Conservation (phyloP, 1,139 yeast species). For the Meyerozyma carpophila region DNA sequence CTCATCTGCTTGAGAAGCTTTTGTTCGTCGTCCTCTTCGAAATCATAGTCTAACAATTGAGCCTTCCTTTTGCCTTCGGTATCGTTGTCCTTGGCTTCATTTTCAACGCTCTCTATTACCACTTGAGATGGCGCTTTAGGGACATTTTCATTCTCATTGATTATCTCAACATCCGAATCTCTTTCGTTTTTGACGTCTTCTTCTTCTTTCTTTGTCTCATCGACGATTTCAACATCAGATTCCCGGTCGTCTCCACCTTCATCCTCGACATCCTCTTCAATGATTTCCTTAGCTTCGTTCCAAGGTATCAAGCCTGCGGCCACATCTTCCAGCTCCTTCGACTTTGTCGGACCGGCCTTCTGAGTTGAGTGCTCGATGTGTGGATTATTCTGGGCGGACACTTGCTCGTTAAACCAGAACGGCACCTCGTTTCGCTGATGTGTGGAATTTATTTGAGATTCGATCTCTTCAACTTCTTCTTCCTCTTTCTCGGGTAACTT, state of each 20-base stretch:
- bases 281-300: conserved; percentile 35
- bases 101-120: conserved; percentile 7
- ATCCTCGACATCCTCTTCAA: conserved; percentile 13
- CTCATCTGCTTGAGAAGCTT: conserved; percentile 54
- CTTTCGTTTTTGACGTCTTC: too few relatives aligned
- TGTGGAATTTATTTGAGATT: background rate
- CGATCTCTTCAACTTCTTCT: conserved; percentile 4
- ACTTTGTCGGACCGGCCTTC: background rate
- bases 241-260: conserved; percentile 6
- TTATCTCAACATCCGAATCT: too few relatives aligned
- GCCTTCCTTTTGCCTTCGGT: conserved; percentile 11
- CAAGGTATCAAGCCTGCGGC: conserved; percentile 42
- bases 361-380: background rate
- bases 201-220: conserved; percentile 5
- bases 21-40: conserved; percentile 74
- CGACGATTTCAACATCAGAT: conserved; percentile 8
- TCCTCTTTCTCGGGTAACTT: background rate
- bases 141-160: too few relatives aligned
- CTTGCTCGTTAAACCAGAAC: conserved; percentile 14
- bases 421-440: conserved; percentile 10
- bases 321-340: background rate
- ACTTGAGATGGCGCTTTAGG: conserved; percentile 1
- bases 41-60: conserved; percentile 50
- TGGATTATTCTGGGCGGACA: conserved; percentile 4
- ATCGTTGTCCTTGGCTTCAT: background rate